Evolutionary conservation across 192 early-diverging fungal genomes (phyloP).

Genomic region (Phlyctochytrium arcticum): DNA sequence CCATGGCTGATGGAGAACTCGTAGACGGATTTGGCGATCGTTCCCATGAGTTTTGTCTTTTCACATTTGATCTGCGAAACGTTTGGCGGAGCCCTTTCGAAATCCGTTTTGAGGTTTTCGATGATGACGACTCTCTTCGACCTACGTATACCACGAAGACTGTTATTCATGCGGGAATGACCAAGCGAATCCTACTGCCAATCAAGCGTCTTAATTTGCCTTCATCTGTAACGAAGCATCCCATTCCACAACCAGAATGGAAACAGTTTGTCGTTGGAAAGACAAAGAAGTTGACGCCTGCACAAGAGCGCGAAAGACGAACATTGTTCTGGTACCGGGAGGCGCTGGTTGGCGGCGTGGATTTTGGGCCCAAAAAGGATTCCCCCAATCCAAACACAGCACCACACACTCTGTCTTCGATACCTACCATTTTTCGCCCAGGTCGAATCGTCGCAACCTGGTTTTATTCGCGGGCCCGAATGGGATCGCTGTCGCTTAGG

Average conservation of each 20-base stretch:
- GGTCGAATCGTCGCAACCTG: constrained; percentile 28
- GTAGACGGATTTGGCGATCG: background rate
- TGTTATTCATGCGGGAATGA: constrained; percentile 37
- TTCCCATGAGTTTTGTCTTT: constrained; percentile 59
- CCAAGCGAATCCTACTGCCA: constrained; percentile 63
- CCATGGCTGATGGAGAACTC: constrained; percentile 28
- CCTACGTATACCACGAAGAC: constrained; percentile 24
- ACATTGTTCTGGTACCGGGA: constrained; percentile 75
- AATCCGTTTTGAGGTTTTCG: constrained; percentile 64
- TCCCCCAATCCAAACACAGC: no score
- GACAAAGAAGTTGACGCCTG: constrained; percentile 40
- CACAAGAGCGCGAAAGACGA: constrained; percentile 53
- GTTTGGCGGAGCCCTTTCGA: constrained; percentile 69
- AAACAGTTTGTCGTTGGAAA: constrained; percentile 77
- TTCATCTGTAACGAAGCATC: constrained; percentile 34
- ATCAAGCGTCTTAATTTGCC: constrained; percentile 57
- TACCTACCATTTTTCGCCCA: background rate
- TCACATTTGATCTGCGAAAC: constrained; percentile 77
- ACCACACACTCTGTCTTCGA: background rate
- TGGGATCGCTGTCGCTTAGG: constrained; percentile 54
- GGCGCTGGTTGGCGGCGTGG: background rate
- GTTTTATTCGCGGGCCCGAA: constrained; percentile 39
- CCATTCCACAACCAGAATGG: constrained; percentile 68
- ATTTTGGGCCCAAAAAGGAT: no score
- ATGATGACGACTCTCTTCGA: constrained; percentile 31